Evolutionary conservation across 768 basidiomycete genomes (phyloP), one percentile per base, ranked within the genome.

Genomic region (Crepidotus variabilis): DNA sequence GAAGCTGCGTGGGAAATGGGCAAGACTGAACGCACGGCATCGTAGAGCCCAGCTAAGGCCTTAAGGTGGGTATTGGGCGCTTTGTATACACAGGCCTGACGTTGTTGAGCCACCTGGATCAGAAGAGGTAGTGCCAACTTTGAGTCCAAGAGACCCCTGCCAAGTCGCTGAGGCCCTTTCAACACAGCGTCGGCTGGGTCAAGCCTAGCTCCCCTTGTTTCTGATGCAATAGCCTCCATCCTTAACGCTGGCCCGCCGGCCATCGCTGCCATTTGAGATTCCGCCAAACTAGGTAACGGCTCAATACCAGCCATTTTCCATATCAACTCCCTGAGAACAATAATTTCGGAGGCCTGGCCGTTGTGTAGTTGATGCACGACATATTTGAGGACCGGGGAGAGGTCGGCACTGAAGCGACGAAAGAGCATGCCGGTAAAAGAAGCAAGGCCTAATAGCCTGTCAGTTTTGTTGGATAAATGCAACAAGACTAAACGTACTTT

Each of bases 231-330:
- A 1, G 92, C 90, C 74, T 98, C 96, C 45, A 88, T 86, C 28
- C 94, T 85, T 52, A 99, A 79, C 23, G 84, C 79, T 2, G 90
- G 86, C 3, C 97, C 97, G 47, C 95, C 93, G 6, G 90, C 92
- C 86, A 97, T 95, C 5, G 92, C 92, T 39, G 79, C 70, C 51
- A 98, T 85, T 69, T 98, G 95, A 0, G 86, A 78, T 58, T 97
- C 93, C 0, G 94, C 91, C 35, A 98, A 74, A 68, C 87, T 94
- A 0, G 92, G 91, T 51, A 97, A 75, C 2, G 94, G 92, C 64
- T 96, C 89, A 57, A 97, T 92, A 2, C 91, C 94, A 5, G 94
- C 89, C 93, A 98, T 96, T 68, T 93, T 92, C 82, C 86, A 89
- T 51, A 98, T 92, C 51, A 99, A 74, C 65, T 96, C 94, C 32